Evolutionary conservation across 108 stramenopile genomes (phyloP), one percentile per base, ranked within the genome.

Genomic region (Nannochloropsis salina): DNA sequence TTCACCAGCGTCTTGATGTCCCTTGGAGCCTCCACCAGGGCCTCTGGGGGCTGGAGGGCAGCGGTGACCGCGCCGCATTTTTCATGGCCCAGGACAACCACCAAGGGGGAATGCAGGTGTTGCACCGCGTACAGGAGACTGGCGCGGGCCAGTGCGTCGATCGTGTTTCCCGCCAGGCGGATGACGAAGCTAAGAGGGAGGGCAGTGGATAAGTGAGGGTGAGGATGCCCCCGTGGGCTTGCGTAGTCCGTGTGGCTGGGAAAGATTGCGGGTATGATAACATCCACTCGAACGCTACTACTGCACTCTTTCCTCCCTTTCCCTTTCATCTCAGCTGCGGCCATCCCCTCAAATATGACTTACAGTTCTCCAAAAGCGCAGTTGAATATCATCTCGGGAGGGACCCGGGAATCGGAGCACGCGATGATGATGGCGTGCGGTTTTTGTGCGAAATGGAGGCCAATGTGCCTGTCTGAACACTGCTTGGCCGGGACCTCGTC

Each of bases 281-380:
- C 61, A 74, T 74, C 47, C n/a, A 74, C 61, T n/a, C 61, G 61
- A n/a, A 15, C n/a, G n/a, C n/a, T n/a, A 74, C 15, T 74, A 74
- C 15, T 12, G 47, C 47, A 51, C 47, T 15, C 10, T 15, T 51
- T 15, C 47, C 47, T 15, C 47, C 47, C 47, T 51, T 31, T 31
- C 31, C 31, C 31, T 31, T 31, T 31, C 31, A 31, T 31, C 31
- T 31, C 31, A 31, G 31, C 31, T 31, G 31, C 31, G 31, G 31
- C 47, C 47, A 15, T 74, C 61, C 61, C 6, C 4, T 74, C 61
- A 3, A 74, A 6, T 6, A 74, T 74, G 61, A 74, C 61, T 74
- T 74, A 74, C 61, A 74, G 61, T 74, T 74, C 61, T n/a, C 61
- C 61, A 74, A 74, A 74, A 15, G 61, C 61, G 61, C 61, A 74